Percentiles rank a stretch among this genome's conserved stretches.
These are phyloP conservation scores for Ramaria sp. DNA, from an alignment of 768 basidiomycete species.

Conservation along the genomic window DNA sequence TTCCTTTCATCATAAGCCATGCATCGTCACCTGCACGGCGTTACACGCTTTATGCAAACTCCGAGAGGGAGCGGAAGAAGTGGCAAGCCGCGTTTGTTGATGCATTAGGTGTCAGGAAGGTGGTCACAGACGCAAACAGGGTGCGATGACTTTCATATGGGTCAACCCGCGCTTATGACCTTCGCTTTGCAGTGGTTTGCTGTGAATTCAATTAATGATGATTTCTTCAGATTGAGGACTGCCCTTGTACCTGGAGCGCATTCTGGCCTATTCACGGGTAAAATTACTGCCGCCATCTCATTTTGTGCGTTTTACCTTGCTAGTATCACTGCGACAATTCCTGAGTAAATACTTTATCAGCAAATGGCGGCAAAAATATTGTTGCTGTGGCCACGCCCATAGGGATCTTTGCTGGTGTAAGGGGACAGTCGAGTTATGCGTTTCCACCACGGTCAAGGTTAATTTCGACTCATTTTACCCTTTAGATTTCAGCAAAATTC, in stretches of 20 bases:
- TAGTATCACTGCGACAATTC: not conserved
- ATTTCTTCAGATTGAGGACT: constrained; percentile 44
- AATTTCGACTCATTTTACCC: constrained; percentile 1
- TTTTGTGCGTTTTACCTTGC: constrained; percentile 38
- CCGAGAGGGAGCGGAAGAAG: constrained; percentile 43
- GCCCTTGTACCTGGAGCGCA: constrained; percentile 21
- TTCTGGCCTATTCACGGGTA: constrained; percentile 39
- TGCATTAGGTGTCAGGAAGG: constrained; percentile 52
- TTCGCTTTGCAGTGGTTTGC: constrained; percentile 52
- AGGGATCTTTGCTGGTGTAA: constrained; percentile 59
- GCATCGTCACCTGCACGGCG: constrained; percentile 43
- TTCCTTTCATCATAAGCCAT: constrained; percentile 72
- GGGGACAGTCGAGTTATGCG: constrained; percentile 20
- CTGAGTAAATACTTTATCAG: constrained; percentile 21
- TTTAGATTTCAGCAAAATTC: constrained; percentile 47
- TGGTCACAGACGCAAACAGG: constrained; percentile 61
- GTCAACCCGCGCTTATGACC: not conserved
- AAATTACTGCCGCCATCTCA: constrained; percentile 44
- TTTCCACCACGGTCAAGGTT: not conserved
- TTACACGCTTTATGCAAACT: constrained; percentile 63
- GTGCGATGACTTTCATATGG: constrained; percentile 25
- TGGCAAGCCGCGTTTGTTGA: constrained; percentile 56
- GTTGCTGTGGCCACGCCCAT: constrained; percentile 53
- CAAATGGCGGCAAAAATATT: constrained; percentile 38
- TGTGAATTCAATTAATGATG: constrained; percentile 44